Conservation (phyloP, 2,329 filamentous ascomycete genomes). For the Apiospora sp. region DNA sequence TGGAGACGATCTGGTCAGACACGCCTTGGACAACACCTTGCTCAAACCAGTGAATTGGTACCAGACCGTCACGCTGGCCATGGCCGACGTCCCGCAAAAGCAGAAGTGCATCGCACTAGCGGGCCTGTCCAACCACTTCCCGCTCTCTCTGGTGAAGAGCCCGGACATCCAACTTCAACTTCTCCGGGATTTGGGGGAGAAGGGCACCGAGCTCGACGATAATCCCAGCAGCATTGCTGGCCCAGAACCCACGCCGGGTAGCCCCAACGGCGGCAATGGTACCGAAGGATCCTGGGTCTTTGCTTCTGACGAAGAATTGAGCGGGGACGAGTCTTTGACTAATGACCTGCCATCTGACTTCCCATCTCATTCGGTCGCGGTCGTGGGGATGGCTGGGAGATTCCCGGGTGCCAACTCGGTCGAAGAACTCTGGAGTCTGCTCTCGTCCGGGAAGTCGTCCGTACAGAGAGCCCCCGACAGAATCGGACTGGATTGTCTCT, state of each 20-base stretch:
- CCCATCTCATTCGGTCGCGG: constrained; percentile 39
- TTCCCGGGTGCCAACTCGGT: constrained; percentile 42
- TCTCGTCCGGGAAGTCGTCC: constrained; percentile 27
- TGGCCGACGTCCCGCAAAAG: not conserved
- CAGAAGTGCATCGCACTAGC: constrained; percentile 12
- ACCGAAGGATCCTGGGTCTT: not conserved
- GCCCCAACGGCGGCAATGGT: not conserved
- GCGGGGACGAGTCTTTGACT: not conserved
- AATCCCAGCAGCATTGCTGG: not conserved
- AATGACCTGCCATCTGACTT: constrained; percentile 11
- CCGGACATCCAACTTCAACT: not conserved
- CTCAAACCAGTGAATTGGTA: constrained; percentile 16
- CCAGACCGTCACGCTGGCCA: not conserved
- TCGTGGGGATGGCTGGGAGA: constrained; percentile 45
- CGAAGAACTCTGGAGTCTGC: constrained; percentile 44
- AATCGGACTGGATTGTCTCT: not conserved
- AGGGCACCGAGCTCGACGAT: not conserved
- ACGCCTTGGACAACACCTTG: not conserved
- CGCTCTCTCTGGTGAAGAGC: not conserved
- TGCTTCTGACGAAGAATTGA: not conserved
- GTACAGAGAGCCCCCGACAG: constrained; percentile 23
- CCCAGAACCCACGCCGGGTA: not conserved
- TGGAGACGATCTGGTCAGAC: not conserved
- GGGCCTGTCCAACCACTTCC: constrained; percentile 2
- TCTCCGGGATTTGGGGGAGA: not conserved